Base-by-base conservation (phyloP, 2,329 filamentous ascomycete species). In the Anisogramma anomala region DNA sequence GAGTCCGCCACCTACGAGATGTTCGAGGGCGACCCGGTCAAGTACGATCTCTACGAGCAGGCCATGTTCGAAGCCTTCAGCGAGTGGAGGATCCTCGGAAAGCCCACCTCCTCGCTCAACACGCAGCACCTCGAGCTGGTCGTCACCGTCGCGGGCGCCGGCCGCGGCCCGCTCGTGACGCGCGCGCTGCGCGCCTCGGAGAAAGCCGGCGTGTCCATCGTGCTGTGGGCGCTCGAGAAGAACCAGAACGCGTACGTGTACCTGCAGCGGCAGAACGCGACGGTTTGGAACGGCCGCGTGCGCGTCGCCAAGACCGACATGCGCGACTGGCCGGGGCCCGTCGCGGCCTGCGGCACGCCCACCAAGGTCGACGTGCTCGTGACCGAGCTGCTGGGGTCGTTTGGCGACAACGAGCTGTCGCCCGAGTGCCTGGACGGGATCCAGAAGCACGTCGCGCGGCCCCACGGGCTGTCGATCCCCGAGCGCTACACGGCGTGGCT, bases 1-100 rank as follows among this genome's bases (percentile, higher is more conserved):
- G 93, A 98, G 59, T 94, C 87, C 34, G 84, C 94, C 31, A 98
- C 91, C 0, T 98, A 98, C 59, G 91, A 98, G 58, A 89, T 96
- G 2, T 98, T 98, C 54, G 91, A 98, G 59, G 93, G 93, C 51
- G 93, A 98, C 49, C 91, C 91, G 0, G 84, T 98, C 63, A 98
- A 98, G 62, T 98, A 98, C 58, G 79, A 87, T 49, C 93, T 89
- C 71, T 98, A 98, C 57, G 87, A 96, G 59, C 70, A 73, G 33
- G 91, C 91, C 11, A 82, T 93, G 42, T 75, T 77, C 3, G 77
- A 84, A 49, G 89, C 91, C 0, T 68, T 98, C 47, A 70, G 66
- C 10, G 88, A 96, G 54, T 93, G 91, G 81, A 71, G 71, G 44
- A 64, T 69, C 27, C 70, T 84, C 44, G 68, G 74, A 23, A 87